Percentiles rank a stretch among this genome's conserved stretches.
Conservation (phyloP, 306 rosid genomes). For the cucumber (Cucumis sativus) region Cucumber_9930_V3 NC_026657.2:8450501-8451000, state of each 20-base stretch:
- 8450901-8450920: slow-evolving; percentile 90
- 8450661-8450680: not conserved
- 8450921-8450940: slow-evolving; percentile 88
- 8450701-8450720: not conserved
- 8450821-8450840: not conserved
- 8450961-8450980: slow-evolving; percentile 91
- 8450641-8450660: not conserved
- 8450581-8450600: slow-evolving; percentile 64
- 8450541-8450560: slow-evolving; percentile 98
- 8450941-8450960: slow-evolving; percentile 93
- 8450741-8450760: not conserved
- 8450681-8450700: not conserved
- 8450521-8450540: slow-evolving; percentile 13
- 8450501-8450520: not conserved
- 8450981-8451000: slow-evolving; percentile 49
- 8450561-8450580: slow-evolving; percentile 89
- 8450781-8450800: too few species aligned
- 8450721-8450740: not conserved
- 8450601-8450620: not conserved
- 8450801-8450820: not conserved
- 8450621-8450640: not conserved
- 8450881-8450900: slow-evolving; percentile 66
- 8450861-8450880: not conserved
- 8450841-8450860: not conserved
- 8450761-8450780: not conserved